A percentile compares a stretch with the other conserved stretches of the same genome.
Evolutionary conservation across 148 eudicot species (phyloP).

Genomic region (Chenopodium formosanum): DNA sequence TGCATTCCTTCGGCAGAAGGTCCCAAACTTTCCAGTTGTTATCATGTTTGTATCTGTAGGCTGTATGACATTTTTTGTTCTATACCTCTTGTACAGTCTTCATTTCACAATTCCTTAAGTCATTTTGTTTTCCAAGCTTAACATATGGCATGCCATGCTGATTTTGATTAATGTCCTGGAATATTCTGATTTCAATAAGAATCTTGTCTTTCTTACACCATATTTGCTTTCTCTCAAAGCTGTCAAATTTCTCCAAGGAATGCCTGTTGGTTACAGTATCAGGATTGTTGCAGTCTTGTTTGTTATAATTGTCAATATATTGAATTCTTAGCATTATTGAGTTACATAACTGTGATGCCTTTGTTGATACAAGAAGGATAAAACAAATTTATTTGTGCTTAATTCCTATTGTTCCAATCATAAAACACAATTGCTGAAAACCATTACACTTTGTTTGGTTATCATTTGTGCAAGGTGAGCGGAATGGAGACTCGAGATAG

Average conservation of each 20-base stretch:
- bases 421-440: too few species aligned
- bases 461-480: too few species aligned
- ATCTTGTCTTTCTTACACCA: neutral
- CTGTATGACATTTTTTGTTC: neutral
- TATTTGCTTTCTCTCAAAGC: neutral
- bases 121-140: neutral
- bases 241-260: neutral
- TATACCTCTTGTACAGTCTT: neutral
- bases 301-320: neutral
- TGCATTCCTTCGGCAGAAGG: neutral
- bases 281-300: neutral
- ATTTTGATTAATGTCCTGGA: neutral
- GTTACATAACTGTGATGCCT: too few species aligned
- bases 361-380: too few species aligned
- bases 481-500: too few species aligned
- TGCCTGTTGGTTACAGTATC: neutral
- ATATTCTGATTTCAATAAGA: neutral
- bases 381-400: too few species aligned
- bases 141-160: neutral
- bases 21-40: neutral
- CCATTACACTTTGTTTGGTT: too few species aligned
- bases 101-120: too few species aligned
- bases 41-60: neutral
- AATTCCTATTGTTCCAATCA: too few species aligned
- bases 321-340: too few species aligned